phyloP scores from a whole-genome alignment of 371 early-diverging fungal genomes.

The Mortierella sp. region DNA sequence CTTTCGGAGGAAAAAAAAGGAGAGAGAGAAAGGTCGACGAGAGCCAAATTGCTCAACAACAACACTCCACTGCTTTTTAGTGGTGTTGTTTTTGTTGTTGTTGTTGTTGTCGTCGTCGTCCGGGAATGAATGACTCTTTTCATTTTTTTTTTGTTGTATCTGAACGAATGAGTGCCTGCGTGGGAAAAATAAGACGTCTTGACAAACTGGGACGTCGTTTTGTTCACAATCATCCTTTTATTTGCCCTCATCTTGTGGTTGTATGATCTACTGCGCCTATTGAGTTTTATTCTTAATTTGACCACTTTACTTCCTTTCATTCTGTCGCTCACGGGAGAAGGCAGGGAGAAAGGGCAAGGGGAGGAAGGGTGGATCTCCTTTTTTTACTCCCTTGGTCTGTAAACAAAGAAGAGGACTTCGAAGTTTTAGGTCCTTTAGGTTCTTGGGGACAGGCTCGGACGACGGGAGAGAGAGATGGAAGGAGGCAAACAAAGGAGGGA shows the following conservation, averaged over 20 bases:
- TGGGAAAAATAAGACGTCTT: conserved; percentile 14
- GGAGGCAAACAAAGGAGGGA: not conserved
- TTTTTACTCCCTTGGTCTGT: not conserved
- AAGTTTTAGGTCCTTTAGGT: too few species aligned
- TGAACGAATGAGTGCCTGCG: not conserved
- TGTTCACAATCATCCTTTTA: not conserved
- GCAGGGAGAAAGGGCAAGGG: not conserved
- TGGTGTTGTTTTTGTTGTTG: not conserved
- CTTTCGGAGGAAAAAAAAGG: not conserved
- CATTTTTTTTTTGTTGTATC: not conserved
- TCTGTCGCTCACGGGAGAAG: not conserved
- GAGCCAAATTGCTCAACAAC: not conserved
- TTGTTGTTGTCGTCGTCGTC: not conserved
- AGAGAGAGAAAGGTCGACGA: not conserved
- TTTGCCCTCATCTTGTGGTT: not conserved
- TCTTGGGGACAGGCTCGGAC: too few species aligned
- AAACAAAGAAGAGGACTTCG: not conserved
- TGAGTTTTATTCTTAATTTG: not conserved
- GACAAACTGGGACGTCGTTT: conserved; percentile 8
- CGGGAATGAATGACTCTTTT: conserved; percentile 12
- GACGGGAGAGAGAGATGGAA: not conserved
- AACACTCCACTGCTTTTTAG: not conserved
- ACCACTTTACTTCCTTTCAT: not conserved
- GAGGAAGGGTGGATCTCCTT: not conserved
- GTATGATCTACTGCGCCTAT: not conserved